These are phyloP conservation scores for Blastobotrys chiropterorum DNA, from an alignment of 805 yeast genomes.

Conservation along the genomic window DNA sequence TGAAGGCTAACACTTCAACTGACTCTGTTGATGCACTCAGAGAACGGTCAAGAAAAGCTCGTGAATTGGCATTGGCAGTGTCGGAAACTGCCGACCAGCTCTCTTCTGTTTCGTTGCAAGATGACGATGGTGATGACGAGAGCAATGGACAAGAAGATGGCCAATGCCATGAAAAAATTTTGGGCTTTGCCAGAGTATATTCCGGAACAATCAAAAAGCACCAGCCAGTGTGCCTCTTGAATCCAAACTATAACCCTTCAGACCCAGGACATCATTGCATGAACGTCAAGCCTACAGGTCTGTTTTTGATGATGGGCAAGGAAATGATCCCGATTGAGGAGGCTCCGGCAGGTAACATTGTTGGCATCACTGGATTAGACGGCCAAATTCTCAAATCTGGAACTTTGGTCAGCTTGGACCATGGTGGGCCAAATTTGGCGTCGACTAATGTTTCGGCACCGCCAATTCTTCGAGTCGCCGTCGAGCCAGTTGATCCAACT, in stretches of 20 bases:
- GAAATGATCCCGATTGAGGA: constrained; percentile 69
- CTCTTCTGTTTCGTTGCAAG: constrained; percentile 13
- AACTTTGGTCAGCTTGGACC: constrained; percentile 56
- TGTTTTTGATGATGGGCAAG: constrained; percentile 86
- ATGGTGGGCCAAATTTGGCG: constrained; percentile 68
- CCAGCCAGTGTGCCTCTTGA: constrained; percentile 65
- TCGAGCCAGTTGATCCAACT: constrained; percentile 88
- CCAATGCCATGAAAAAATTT: constrained; percentile 46
- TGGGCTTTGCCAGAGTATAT: constrained; percentile 85
- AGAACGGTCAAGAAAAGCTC: constrained; percentile 17
- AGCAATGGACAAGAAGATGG: constrained; percentile 44
- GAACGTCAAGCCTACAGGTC: constrained; percentile 53
- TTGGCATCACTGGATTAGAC: constrained; percentile 88
- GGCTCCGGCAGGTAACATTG: constrained; percentile 93
- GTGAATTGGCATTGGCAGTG: constrained; percentile 18
- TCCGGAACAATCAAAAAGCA: constrained; percentile 79
- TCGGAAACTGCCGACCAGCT: neutral
- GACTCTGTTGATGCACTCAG: constrained; percentile 15
- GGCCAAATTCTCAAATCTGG: constrained; percentile 81
- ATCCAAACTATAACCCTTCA: constrained; percentile 79
- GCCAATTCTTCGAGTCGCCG: constrained; percentile 90
- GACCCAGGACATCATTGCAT: constrained; percentile 45
- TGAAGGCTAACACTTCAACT: constrained; percentile 26
- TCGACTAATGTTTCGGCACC: constrained; percentile 69
- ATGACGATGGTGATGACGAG: constrained; percentile 33